Evolutionary conservation across 129 eudicot genomes (phyloP).

Genomic region (Centella asiatica): DNA sequence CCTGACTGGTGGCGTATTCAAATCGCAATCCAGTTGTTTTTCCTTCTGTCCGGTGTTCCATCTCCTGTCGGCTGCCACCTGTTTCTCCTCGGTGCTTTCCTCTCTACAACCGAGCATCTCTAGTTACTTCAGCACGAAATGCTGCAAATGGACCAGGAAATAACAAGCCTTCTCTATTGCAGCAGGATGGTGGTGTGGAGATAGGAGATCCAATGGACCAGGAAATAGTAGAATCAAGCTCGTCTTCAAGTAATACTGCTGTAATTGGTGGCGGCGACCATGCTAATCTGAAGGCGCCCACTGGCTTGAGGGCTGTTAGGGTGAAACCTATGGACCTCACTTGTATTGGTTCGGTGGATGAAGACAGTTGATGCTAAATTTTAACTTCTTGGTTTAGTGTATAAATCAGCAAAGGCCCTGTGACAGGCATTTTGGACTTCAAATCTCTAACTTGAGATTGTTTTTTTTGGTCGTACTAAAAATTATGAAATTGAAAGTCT

Average conservation of each 20-base stretch:
- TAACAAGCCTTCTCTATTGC: constrained; percentile 34
- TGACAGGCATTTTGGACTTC: constrained; percentile 3
- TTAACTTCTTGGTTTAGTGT: constrained; percentile 13
- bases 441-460: constrained; percentile 13
- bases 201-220: constrained; percentile 94
- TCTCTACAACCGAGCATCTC: constrained; percentile 54
- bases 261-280: constrained; percentile 65
- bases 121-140: constrained; percentile 33
- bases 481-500: too few relatives aligned
- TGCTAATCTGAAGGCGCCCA: constrained; percentile 65
- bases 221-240: constrained; percentile 77
- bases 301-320: constrained; percentile 92
- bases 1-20: constrained; percentile 74
- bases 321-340: constrained; percentile 84
- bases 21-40: constrained; percentile 76
- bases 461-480: too few relatives aligned
- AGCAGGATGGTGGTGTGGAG: constrained; percentile 52
- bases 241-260: constrained; percentile 50
- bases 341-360: constrained; percentile 83
- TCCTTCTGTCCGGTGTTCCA: constrained; percentile 30
- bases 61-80: constrained; percentile 68
- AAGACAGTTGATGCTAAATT: constrained; percentile 68
- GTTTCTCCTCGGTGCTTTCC: constrained; percentile 43
- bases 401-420: constrained; percentile 17
- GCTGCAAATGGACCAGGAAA: constrained; percentile 46